phyloP scores from a whole-genome alignment of 495 filamentous ascomycete genomes.

The Xylaria intraflava region DNA sequence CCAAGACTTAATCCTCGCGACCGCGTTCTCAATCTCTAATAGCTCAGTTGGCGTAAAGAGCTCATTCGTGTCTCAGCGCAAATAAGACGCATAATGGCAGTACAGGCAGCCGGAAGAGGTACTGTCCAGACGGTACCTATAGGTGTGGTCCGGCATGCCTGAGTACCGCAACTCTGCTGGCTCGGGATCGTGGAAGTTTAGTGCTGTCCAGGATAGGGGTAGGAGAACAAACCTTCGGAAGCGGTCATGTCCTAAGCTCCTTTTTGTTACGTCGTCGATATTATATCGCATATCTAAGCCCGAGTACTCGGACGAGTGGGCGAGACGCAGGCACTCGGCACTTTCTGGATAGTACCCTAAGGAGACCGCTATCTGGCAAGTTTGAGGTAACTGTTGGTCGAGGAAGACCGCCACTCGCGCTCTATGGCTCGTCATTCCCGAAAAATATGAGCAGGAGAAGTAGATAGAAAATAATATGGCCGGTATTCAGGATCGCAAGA shows the following conservation, averaged over 20 bases:
- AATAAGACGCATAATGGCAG: constrained; percentile 2
- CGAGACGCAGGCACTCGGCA: not conserved
- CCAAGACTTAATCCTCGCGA: constrained; percentile 1
- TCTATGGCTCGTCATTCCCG: not conserved
- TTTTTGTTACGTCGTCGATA: not conserved
- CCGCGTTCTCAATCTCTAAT: constrained; percentile 3
- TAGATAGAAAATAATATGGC: not conserved
- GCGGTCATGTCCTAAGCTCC: not conserved
- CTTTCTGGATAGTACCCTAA: constrained; percentile 2
- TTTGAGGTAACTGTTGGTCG: not conserved
- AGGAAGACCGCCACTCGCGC: not conserved
- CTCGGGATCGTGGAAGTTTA: not conserved
- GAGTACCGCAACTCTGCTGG: not conserved
- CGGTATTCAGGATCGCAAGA: not conserved
- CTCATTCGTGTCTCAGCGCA: not conserved
- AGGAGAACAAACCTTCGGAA: constrained; percentile 1
- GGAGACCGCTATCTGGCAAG: not conserved
- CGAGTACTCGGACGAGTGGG: not conserved
- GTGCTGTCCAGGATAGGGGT: constrained; percentile 2
- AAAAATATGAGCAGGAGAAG: not conserved
- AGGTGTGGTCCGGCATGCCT: not conserved
- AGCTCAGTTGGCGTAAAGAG: not conserved
- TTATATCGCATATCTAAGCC: not conserved
- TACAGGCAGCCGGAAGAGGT: not conserved
- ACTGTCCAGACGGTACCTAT: constrained; percentile 5